Evolutionary conservation across 352 stramenopile genomes (phyloP), one percentile per base, ranked within the genome.

Genomic region (Phytopythium delawarense): DNA sequence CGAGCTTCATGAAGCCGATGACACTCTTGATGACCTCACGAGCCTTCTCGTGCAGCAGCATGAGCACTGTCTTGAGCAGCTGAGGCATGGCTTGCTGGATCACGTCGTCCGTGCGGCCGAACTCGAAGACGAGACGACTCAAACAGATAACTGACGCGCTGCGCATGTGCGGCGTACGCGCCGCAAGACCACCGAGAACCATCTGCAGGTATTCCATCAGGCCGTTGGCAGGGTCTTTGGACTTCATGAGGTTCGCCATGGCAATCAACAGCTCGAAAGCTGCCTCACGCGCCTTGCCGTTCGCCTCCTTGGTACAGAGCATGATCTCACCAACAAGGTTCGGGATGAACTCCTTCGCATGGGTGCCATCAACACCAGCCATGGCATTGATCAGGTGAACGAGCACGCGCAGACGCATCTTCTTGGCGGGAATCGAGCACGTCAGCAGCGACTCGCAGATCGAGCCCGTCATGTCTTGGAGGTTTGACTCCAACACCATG

Each of bases 291-390:
- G 96, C 97, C 67, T 98, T 98, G 42, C 83, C 91, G 62, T 99
- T 99, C 13, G 92, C 92, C 71, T 99, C 96, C 75, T 99, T 99
- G 20, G 97, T 96, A 70, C 94, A 98, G 23, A 99, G 76, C 59
- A 99, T 89, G 54, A 98, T 97, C 75, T 99, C 96, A 25, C 89
- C 89, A n/a, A 98, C 84, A 28, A 98, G 84, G 64, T 90, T 91
- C 44, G 92, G 87, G 58, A 97, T 89, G 20, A 98, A 70, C 59
- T 97, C 79, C 49, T 81, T 79, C 54, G 78, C 66, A 34, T 84
- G 81, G 25, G 70, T 62, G 44, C 71, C 69, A 56, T 91, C 72
- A 48, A 95, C 75, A 40, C 74, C 75, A 28, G 67, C 60, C 58
- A 93, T 88, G 25, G 83, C 87, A 23, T 72, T 76, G 61, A 96